Percentiles rank a stretch among this genome's conserved stretches.
phyloP scores from a whole-genome alignment of 495 filamentous ascomycete species.

The Jackrogersella multiformis region DNA sequence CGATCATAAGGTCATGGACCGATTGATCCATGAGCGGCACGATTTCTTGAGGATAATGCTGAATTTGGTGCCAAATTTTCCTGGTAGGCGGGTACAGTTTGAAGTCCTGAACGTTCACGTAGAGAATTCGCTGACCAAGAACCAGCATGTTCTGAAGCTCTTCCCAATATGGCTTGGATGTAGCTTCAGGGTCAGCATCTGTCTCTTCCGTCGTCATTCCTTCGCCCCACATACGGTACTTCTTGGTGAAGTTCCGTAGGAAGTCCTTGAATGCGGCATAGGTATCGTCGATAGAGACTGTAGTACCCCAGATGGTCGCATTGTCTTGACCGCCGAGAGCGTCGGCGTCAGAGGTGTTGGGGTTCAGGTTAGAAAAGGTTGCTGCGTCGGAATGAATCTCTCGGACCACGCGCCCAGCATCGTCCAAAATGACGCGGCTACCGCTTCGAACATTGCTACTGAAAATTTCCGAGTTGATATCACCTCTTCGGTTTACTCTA shows the following conservation, averaged over 20 bases:
- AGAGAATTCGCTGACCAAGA: slow-evolving; percentile 81
- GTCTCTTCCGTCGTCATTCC: slow-evolving; percentile 83
- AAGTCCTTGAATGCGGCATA: slow-evolving; percentile 90
- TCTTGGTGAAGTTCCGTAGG: slow-evolving; percentile 84
- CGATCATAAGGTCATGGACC: slow-evolving; percentile 92
- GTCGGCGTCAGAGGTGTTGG: slow-evolving; percentile 90
- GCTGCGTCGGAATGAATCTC: slow-evolving; percentile 75
- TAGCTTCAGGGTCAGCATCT: slow-evolving; percentile 65
- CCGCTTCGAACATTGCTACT: slow-evolving; percentile 71
- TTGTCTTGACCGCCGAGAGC: slow-evolving; percentile 81
- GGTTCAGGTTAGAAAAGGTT: slow-evolving; percentile 87
- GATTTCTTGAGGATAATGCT: slow-evolving; percentile 93
- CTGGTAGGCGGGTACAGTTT: slow-evolving; percentile 90
- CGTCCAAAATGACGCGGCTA: slow-evolving; percentile 81
- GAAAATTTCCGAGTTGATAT: slow-evolving; percentile 81
- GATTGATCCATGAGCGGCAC: slow-evolving; percentile 95
- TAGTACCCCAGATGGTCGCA: slow-evolving; percentile 95
- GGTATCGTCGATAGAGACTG: slow-evolving; percentile 90
- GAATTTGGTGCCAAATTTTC: slow-evolving; percentile 94
- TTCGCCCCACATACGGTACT: slow-evolving; percentile 90
- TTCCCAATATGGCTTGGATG: slow-evolving; percentile 80
- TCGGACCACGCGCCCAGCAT: slow-evolving; percentile 75
- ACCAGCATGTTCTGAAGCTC: slow-evolving; percentile 90
- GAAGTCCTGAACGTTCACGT: slow-evolving; percentile 88
- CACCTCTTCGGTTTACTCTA: slow-evolving; percentile 68